Evolutionary conservation across 2,329 filamentous ascomycete species (phyloP), one percentile per base, ranked within the genome.

Genomic region (Nannizzia gypsea): DNA sequence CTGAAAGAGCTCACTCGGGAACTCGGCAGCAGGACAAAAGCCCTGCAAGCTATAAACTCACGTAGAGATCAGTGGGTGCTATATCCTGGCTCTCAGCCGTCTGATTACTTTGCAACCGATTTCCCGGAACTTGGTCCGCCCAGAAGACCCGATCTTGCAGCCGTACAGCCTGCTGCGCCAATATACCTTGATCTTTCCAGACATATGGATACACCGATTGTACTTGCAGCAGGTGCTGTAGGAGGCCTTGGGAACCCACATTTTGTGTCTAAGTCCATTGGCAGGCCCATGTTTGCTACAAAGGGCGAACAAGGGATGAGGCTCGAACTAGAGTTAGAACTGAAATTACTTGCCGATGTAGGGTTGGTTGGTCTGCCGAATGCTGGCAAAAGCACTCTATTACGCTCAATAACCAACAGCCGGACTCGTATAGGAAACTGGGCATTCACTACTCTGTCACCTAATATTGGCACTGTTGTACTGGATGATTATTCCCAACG

Each of bases 381-480:
- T 71, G 93, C 92, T 3, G 93, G 93, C 6, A 99, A 99, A 75
- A 95, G 89, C 70, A 97, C 93, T 0, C 80, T 99, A 1, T 81
- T 97, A 15, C 85, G 93, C 17, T 86, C 91, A 2, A 77, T 99
- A 67, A 95, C 86, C 67, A 91, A 91, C 71, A 95, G 89, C 70
- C 86, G 90, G 62, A 89, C 93, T 1, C 83, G 93, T 42, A 85
- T 99, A 3, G 93, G 93, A 44, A 86, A 88, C 71, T 99, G 93
- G 93, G 92, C 90, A 8, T 99, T 99, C 72, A 99, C 93, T 2
- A 99, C 93, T 0, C 79, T 99, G 6, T 87, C 91, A 66, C 93
- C 93, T 2, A 96, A 95, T 66, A 95, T 99, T 59, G 93, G 93
- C 57, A 99, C 93, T 0, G 90, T 99, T 5, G 87, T 97, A 13